Conservation (phyloP, 192 early-diverging fungal genomes). For the Entomortierella parvispora region DNA sequence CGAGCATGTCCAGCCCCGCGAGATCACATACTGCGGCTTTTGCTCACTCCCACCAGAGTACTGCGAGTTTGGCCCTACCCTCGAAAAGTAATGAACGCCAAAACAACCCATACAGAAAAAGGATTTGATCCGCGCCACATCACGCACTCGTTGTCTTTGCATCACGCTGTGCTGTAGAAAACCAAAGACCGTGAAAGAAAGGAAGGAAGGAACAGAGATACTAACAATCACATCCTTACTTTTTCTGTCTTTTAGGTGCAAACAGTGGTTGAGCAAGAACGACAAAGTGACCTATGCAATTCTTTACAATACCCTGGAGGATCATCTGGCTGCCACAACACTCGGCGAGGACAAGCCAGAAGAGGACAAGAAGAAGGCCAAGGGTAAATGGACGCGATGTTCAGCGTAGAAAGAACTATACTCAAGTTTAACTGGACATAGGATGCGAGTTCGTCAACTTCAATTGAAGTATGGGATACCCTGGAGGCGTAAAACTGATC, state of each 20-base stretch:
- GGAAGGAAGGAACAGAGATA: too few relatives aligned
- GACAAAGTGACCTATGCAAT: constrained; percentile 26
- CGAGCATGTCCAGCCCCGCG: constrained; percentile 48
- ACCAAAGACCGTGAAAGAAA: too few relatives aligned
- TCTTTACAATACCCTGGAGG: constrained; percentile 38
- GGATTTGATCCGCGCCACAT: neutral
- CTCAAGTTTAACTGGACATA: too few relatives aligned
- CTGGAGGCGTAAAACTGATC: too few relatives aligned
- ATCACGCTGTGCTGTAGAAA: too few relatives aligned
- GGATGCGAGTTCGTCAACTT: too few relatives aligned
- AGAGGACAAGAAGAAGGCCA: constrained; percentile 59
- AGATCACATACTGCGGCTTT: constrained; percentile 50
- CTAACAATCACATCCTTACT: constrained; percentile 62
- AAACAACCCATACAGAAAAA: too few relatives aligned
- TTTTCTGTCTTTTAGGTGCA: constrained; percentile 19
- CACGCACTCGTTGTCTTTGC: constrained; percentile 29
- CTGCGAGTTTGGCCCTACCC: constrained; percentile 89
- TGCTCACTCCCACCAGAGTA: constrained; percentile 69
- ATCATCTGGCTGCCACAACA: constrained; percentile 29
- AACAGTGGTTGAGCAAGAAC: constrained; percentile 52
- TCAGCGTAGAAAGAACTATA: neutral
- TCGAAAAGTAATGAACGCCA: constrained; percentile 81
- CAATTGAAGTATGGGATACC: neutral
- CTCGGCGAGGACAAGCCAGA: constrained; percentile 27
- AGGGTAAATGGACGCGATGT: constrained; percentile 28